Conservation (phyloP, 2,329 filamentous ascomycete genomes). For the Trichoderma koningii region DNA sequence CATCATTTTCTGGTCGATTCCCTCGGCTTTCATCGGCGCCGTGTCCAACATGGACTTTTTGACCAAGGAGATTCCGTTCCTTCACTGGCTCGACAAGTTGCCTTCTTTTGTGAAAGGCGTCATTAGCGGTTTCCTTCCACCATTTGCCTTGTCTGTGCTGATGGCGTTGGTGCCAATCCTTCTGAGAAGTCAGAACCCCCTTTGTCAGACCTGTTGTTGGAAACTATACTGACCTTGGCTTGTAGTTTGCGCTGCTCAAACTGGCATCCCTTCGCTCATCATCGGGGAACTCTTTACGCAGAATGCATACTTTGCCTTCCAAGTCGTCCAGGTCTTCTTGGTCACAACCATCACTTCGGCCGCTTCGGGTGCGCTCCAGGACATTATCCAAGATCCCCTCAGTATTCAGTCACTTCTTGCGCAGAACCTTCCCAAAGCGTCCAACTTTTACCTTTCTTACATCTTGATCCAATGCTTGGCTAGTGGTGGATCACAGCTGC, state of each 20-base stretch:
- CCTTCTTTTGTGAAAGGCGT: constrained; percentile 75
- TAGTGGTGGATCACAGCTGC: constrained; percentile 71
- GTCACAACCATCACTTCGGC: constrained; percentile 81
- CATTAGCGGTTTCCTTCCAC: constrained; percentile 80
- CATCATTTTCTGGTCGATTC: constrained; percentile 83
- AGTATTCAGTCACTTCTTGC: constrained; percentile 67
- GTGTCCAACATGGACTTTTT: constrained; percentile 83
- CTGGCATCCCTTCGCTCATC: constrained; percentile 77
- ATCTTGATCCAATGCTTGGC: constrained; percentile 89
- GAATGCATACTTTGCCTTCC: constrained; percentile 88
- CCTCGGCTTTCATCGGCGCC: constrained; percentile 76
- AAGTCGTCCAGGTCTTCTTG: constrained; percentile 89
- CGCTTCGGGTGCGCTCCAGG: constrained; percentile 67
- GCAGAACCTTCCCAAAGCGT: constrained; percentile 73
- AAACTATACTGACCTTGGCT: background rate
- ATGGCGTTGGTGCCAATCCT: constrained; percentile 85
- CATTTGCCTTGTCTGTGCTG: constrained; percentile 75
- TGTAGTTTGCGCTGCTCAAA: constrained; percentile 70
- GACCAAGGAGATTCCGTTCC: constrained; percentile 65
- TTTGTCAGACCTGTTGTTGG: background rate
- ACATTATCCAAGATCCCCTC: constrained; percentile 65
- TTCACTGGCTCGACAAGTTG: constrained; percentile 71
- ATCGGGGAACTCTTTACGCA: constrained; percentile 86
- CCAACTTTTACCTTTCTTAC: constrained; percentile 93
- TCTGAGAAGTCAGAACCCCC: constrained; percentile 58